Conservation (phyloP, 495 filamentous ascomycete genomes). For the Penicillium verhagenii region DNA sequence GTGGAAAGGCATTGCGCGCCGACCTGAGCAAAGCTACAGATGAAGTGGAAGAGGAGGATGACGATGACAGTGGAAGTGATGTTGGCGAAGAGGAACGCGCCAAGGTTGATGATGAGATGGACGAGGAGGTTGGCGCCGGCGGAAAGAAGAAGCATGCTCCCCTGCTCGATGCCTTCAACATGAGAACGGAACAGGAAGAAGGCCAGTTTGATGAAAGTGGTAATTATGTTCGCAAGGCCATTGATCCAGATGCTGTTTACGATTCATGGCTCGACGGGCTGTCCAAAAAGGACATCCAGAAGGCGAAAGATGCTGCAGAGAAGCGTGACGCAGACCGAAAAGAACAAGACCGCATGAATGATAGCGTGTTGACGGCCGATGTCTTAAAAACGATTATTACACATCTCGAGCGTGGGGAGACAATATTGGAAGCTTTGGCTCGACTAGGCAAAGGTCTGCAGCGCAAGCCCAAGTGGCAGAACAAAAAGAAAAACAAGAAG, state of each 20-base stretch:
- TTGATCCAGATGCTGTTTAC: slow-evolving; percentile 84
- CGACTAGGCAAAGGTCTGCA: slow-evolving; percentile 69
- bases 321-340: slow-evolving; percentile 75
- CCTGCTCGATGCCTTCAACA: slow-evolving; percentile 96
- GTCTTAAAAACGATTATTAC: slow-evolving; percentile 68
- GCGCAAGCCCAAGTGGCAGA: slow-evolving; percentile 61
- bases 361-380: slow-evolving; percentile 72
- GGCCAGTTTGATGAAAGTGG: slow-evolving; percentile 86
- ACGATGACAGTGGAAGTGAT: slow-evolving; percentile 60
- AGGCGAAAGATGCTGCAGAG: slow-evolving; percentile 83
- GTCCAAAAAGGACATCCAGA: slow-evolving; percentile 88
- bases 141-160: slow-evolving; percentile 91
- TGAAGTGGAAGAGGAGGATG: slow-evolving; percentile 33
- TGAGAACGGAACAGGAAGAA: slow-evolving; percentile 86
- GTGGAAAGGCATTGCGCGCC: slow-evolving; percentile 64
- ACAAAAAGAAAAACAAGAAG: slow-evolving; percentile 54
- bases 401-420: slow-evolving; percentile 78
- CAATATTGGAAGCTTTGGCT: slow-evolving; percentile 82
- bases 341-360: slow-evolving; percentile 66
- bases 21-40: slow-evolving; percentile 51
- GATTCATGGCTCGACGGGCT: slow-evolving; percentile 91
- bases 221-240: slow-evolving; percentile 87
- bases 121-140: slow-evolving; percentile 86
- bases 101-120: slow-evolving; percentile 66
- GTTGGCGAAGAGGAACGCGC: slow-evolving; percentile 73